phyloP scores from a whole-genome alignment of 2,329 filamentous ascomycete species.

The Eutypella sp. region DNA sequence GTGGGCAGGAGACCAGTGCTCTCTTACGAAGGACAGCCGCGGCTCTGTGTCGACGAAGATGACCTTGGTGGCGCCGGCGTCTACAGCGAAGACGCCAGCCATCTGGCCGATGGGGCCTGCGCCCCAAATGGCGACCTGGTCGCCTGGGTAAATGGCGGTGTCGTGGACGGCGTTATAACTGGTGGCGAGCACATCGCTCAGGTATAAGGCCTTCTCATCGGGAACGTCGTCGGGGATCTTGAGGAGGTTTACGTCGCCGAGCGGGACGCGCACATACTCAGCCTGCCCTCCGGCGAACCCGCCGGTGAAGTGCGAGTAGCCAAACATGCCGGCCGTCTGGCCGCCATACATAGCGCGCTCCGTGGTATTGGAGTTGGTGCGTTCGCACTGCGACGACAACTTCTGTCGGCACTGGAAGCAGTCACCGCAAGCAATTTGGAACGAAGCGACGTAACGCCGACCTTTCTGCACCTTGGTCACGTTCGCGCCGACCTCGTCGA shows the following conservation, averaged over 20 bases:
- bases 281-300: constrained; percentile 86
- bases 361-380: constrained; percentile 69
- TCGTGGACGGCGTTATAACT: constrained; percentile 80
- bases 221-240: constrained; percentile 73
- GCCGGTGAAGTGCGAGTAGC: constrained; percentile 74
- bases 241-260: constrained; percentile 75
- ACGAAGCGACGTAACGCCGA: constrained; percentile 74
- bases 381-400: constrained; percentile 73
- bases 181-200: constrained; percentile 76
- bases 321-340: constrained; percentile 68
- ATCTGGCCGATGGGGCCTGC: constrained; percentile 85
- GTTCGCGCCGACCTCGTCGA: constrained; percentile 49
- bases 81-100: constrained; percentile 67
- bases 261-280: constrained; percentile 79
- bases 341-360: constrained; percentile 75
- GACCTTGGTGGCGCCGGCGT: constrained; percentile 69
- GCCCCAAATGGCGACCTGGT: constrained; percentile 79
- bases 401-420: constrained; percentile 79
- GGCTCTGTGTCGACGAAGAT: constrained; percentile 74
- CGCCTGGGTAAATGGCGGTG: constrained; percentile 71
- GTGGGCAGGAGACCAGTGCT: constrained; percentile 49
- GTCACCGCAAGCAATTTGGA: constrained; percentile 71
- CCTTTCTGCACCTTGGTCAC: constrained; percentile 53
- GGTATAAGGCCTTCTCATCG: constrained; percentile 77
- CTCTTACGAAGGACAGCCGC: constrained; percentile 63